These are phyloP conservation scores for Phytophthora crassamura DNA, from an alignment of 352 stramenopile species.

Conservation along the genomic window DNA sequence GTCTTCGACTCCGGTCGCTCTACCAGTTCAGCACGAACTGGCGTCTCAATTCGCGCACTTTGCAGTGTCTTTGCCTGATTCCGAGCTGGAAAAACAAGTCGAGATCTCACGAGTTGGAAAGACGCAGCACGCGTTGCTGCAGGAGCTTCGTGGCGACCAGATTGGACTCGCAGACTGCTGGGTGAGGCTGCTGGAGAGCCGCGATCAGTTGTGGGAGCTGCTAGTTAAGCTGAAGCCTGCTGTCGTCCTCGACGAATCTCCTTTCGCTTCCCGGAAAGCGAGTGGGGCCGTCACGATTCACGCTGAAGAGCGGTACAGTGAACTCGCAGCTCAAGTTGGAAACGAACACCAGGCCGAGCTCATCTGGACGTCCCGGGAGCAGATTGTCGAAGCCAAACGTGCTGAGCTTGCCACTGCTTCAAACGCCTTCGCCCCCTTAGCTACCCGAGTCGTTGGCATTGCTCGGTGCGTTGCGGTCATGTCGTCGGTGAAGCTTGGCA, in stretches of 20 bases:
- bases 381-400: slow-evolving; percentile 9
- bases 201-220: slow-evolving; percentile 10
- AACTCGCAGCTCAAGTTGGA: slow-evolving; percentile 16
- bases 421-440: neutral
- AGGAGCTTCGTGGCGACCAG: slow-evolving; percentile 26
- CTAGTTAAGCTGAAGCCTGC: slow-evolving; percentile 17
- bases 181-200: slow-evolving; percentile 17
- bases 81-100: slow-evolving; percentile 15
- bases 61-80: slow-evolving; percentile 10
- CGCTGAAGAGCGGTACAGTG: slow-evolving; percentile 23
- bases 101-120: slow-evolving; percentile 3
- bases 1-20: slow-evolving; percentile 20
- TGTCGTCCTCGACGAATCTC: slow-evolving; percentile 14
- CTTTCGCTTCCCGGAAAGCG: slow-evolving; percentile 16
- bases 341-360: slow-evolving; percentile 29
- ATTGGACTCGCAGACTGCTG: slow-evolving; percentile 20
- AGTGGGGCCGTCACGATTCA: slow-evolving; percentile 18
- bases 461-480: slow-evolving; percentile 29
- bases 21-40: slow-evolving; percentile 20
- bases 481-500: slow-evolving; percentile 16
- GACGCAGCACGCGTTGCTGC: slow-evolving; percentile 13
- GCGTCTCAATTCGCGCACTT: slow-evolving; percentile 40
- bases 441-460: slow-evolving; percentile 23
- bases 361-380: slow-evolving; percentile 9
- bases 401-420: neutral